Evolutionary conservation across 129 eudicot genomes (phyloP), one percentile per base, ranked within the genome.

Genomic region (Dittrichia graveolens): DNA sequence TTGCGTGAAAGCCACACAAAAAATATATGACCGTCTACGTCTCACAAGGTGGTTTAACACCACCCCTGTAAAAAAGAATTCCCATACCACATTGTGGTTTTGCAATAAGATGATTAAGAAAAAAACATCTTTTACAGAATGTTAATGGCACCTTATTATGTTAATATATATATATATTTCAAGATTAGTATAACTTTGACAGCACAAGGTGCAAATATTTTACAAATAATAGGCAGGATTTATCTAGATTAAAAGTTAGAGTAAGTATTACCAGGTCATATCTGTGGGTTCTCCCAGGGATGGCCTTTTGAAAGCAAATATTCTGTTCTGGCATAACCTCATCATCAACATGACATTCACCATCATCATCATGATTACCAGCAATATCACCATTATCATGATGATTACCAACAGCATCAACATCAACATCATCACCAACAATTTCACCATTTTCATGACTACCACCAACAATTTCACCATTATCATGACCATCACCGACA

Each of bases 261-360:
- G 7, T 4, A 37, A 35, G 62, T 11, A 39, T 62, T 68, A 77
- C 81, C 81, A 69, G 18, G 19, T 3, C 7, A 46, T 48, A 69
- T 60, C 6, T 69, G 48, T 59, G 42, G 38, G 34, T 18, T 49
- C 14, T 50, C 46, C 3, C n/a, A 45, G 18, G 9, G 31, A 57
- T 44, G 43, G 18, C 52, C 62, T 61, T 77, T 14, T 50, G 47
- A 69, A 77, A 77, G 48, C 39, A 31, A 38, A 77, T 39, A 71
- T 69, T 18, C 46, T 49, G 48, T 15, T 61, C 63, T 60, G 3
- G 15, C 31, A 39, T 12, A 68, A 3, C 65, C 14, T 73, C 61
- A 49, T 16, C 72, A 6, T 61, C 67, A 42, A 0, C 31, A 24
- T 24, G 31, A 24, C 31, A 24, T 3, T 5, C 6, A 11, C 4